Evolutionary conservation across 164 flowering plant genomes (phyloP).

Genomic region (Stephania japonica): DNA sequence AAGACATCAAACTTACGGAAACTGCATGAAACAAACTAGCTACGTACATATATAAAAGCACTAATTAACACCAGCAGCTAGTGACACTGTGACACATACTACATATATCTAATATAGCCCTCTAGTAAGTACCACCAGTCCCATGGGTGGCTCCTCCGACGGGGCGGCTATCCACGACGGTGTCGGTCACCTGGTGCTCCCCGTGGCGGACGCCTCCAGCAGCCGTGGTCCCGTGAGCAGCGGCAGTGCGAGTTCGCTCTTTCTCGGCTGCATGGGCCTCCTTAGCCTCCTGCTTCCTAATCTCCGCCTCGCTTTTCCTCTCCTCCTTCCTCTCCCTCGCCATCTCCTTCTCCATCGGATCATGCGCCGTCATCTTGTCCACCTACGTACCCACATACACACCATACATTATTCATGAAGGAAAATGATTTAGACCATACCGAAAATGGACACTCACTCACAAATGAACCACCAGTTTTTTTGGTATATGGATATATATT

Average conservation of each 20-base stretch:
- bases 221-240: background rate
- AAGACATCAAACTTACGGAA: background rate
- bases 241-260: background rate
- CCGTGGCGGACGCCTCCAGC: background rate
- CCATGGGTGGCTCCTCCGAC: background rate
- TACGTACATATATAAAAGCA: constrained; percentile 16
- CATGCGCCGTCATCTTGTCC: constrained; percentile 38
- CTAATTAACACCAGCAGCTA: constrained; percentile 7
- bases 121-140: no score
- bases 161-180: background rate
- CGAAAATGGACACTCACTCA: no score
- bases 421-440: no score
- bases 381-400: no score
- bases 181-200: background rate
- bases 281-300: constrained; percentile 36
- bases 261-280: constrained; percentile 30
- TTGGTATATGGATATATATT: no score
- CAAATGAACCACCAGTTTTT: no score
- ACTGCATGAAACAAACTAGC: background rate
- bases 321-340: constrained; percentile 46
- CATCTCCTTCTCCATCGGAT: constrained; percentile 44
- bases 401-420: no score
- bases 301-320: constrained; percentile 39
- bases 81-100: no score
- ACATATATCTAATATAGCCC: no score